Base-by-base conservation (phyloP, 2,329 filamentous ascomycete species). In the Fusarium tjaetaba region DNA sequence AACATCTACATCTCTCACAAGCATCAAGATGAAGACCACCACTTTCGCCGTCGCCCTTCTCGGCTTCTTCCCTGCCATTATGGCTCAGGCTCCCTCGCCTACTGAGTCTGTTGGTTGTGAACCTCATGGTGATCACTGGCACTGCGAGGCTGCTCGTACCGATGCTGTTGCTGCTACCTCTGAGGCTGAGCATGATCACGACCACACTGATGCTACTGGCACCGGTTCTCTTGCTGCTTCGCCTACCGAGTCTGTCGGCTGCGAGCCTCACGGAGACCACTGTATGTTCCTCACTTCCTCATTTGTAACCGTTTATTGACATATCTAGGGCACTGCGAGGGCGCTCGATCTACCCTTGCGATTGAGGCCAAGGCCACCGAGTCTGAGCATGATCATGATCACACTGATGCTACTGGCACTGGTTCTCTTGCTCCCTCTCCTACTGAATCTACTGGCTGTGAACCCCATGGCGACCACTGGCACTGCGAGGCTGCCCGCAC, bases 81-180 rank as follows among this genome's bases (percentile, higher is more conserved):
- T 77, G 42, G 76, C 71, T 38, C 74, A 70, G 32, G 63, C 72
- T 49, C 71, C 76, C 10, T 78, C 76, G 13, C 76, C 76, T 20
- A 77, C 76, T 49, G 76, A 77, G 71, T 78, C 76, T 3, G 61
- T 69, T 18, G 76, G 76, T 14, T 78, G 76, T 15, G 73, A 75
- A 11, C 63, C 73, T n/a, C 52, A 77, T 24, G 73, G 75, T 18
- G 75, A 77, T 58, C 75, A 77, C 65, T 71, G 72, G 72, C 76
- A 77, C 51, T 77, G 76, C 30, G 74, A 77, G 14, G 76, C 57
- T 45, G 41, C 74, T n/a, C 72, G 72, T 13, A 74, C 76, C 15
- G 69, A 56, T 16, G 45, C 71, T 22, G 61, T 11, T 14, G 34
- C 51, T 55, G 51, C 51, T 55, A 55, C 51, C 11, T 30, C 51